phyloP scores from a whole-genome alignment of 306 rosid species.

The Oxytropis ochrocephala region DNA sequence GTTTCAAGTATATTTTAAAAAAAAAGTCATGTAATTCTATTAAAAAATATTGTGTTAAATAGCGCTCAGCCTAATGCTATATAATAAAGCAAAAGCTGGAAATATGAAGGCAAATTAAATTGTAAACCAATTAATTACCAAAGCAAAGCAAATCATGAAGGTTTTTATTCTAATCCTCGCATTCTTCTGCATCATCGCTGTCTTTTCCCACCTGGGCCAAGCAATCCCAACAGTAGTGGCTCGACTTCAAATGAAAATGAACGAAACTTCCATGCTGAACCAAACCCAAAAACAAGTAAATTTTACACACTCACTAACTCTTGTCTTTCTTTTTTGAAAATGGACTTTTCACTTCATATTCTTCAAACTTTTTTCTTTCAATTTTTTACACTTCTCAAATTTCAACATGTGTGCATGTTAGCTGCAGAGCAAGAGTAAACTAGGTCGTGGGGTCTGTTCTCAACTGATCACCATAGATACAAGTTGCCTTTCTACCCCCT shows the following conservation, averaged over 20 bases:
- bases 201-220: constrained; percentile 7
- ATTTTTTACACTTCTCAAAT: no score
- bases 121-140: no score
- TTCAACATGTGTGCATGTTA: no score
- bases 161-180: background rate
- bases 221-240: constrained; percentile 20
- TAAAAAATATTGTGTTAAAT: no score
- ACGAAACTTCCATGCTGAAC: constrained; percentile 32
- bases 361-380: no score
- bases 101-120: no score
- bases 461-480: constrained; percentile 52
- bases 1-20: no score
- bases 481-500: constrained; percentile 55
- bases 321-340: background rate
- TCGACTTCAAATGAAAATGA: constrained; percentile 33
- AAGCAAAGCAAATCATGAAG: constrained; percentile 1
- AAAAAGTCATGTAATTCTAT: no score
- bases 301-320: background rate
- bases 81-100: no score
- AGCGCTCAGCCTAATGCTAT: no score
- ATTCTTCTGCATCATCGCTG: background rate
- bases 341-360: no score
- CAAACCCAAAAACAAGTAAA: constrained; percentile 24
- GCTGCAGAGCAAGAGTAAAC: constrained; percentile 23
- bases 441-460: constrained; percentile 39